Conservation (phyloP, 2,329 filamentous ascomycete species). For the Aspergillus sp. region DNA sequence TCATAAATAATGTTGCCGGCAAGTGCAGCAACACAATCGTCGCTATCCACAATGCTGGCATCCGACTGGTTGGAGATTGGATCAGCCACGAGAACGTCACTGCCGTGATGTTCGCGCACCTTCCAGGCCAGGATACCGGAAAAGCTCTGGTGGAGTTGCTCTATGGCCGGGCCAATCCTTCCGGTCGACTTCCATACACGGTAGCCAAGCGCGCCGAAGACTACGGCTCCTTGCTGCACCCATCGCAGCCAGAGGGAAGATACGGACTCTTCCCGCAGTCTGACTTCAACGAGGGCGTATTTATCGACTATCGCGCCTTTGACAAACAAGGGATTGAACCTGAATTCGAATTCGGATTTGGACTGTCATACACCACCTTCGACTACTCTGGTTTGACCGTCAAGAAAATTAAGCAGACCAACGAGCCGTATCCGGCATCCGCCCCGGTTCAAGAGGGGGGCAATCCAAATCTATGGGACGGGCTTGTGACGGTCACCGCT, state of each 20-base stretch:
- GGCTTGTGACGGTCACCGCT: slow-evolving; percentile 46
- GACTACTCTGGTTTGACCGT: slow-evolving; percentile 15
- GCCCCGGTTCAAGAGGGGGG: slow-evolving; percentile 51
- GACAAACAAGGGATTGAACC: slow-evolving; percentile 39
- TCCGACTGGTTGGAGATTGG: slow-evolving; percentile 55
- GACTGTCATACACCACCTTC: slow-evolving; percentile 29
- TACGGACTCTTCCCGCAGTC: slow-evolving; percentile 21
- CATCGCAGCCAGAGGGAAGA: slow-evolving; percentile 9
- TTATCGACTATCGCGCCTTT: slow-evolving; percentile 56
- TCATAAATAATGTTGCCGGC: slow-evolving; percentile 57
- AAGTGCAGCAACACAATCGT: slow-evolving; percentile 63
- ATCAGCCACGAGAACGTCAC: slow-evolving; percentile 64
- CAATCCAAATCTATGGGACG: slow-evolving; percentile 53
- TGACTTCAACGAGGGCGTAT: slow-evolving; percentile 51
- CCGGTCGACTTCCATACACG: slow-evolving; percentile 61
- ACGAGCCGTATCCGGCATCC: slow-evolving; percentile 10
- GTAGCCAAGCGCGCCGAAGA: slow-evolving; percentile 56
- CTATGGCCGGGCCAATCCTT: slow-evolving; percentile 57
- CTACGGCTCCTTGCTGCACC: slow-evolving; percentile 42
- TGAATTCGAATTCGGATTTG: slow-evolving; percentile 38
- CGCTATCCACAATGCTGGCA: slow-evolving; percentile 63
- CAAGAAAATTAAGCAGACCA: neutral
- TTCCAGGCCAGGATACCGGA: slow-evolving; percentile 64
- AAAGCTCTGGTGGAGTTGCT: slow-evolving; percentile 54
- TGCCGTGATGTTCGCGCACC: slow-evolving; percentile 61